These are phyloP conservation scores for Senna tora DNA, from an alignment of 306 rosid genomes.

Conservation along the genomic window DNA sequence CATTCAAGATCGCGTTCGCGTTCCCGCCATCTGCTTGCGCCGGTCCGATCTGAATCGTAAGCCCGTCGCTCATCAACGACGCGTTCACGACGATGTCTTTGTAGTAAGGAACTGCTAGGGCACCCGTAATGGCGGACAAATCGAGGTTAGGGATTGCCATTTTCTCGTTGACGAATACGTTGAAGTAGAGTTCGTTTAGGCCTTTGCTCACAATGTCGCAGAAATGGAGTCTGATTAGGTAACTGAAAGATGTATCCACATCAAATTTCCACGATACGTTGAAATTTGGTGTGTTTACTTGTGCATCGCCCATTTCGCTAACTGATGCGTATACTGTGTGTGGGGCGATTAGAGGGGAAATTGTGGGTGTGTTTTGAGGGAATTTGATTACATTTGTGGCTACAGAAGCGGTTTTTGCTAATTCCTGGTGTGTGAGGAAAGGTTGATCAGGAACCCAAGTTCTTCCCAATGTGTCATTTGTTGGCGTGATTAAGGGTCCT, in stretches of 20 bases:
- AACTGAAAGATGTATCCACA: slow-evolving; percentile 48
- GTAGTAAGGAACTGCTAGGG: slow-evolving; percentile 49
- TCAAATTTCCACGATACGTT: slow-evolving; percentile 65
- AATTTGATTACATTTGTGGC: slow-evolving; percentile 43
- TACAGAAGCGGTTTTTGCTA: slow-evolving; percentile 37
- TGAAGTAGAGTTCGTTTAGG: slow-evolving; percentile 49
- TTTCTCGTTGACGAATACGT: slow-evolving; percentile 53
- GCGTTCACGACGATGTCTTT: slow-evolving; percentile 64
- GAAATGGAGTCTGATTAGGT: slow-evolving; percentile 59
- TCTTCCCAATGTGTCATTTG: slow-evolving; percentile 54
- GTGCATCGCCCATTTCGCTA: slow-evolving; percentile 50
- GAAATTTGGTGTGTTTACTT: slow-evolving; percentile 40
- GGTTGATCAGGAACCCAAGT: slow-evolving; percentile 53
- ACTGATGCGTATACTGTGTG: slow-evolving; percentile 50
- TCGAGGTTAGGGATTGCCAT: slow-evolving; percentile 50
- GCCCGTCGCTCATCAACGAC: slow-evolving; percentile 50
- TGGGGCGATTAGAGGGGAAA: slow-evolving; percentile 50
- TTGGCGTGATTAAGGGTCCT: slow-evolving; percentile 52
- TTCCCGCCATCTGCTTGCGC: slow-evolving; percentile 23
- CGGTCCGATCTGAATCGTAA: slow-evolving; percentile 54
- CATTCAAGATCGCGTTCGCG: slow-evolving; percentile 53
- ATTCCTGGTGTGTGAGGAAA: slow-evolving; percentile 42
- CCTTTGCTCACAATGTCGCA: slow-evolving; percentile 63
- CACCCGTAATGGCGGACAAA: slow-evolving; percentile 45
- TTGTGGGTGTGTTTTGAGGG: slow-evolving; percentile 23